Percentiles rank a stretch among this genome's conserved stretches.
Evolutionary conservation across 805 yeast genomes (phyloP).

Genomic region (Priceomyces fermenticarens): DNA sequence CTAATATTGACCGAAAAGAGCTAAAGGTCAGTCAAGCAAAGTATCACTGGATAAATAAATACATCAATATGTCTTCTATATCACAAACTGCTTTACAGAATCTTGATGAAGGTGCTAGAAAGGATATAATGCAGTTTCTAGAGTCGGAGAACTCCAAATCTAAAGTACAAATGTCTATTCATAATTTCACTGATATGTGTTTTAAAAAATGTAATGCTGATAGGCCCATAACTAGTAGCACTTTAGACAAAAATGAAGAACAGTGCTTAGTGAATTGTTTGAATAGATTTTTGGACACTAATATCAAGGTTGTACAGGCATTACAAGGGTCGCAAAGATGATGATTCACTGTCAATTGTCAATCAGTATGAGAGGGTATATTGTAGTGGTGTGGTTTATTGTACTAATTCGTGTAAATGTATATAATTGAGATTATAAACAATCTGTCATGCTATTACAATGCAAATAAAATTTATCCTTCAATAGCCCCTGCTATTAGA

Average conservation of each 20-base stretch:
- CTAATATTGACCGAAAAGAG: not conserved
- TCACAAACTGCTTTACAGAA: conserved; percentile 34
- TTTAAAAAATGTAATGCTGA: conserved; percentile 76
- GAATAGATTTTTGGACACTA: conserved; percentile 82
- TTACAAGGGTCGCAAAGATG: conserved; percentile 34
- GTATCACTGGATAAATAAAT: not conserved
- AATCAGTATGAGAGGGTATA: not conserved
- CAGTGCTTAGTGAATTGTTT: conserved; percentile 77
- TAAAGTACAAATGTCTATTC: conserved; percentile 83
- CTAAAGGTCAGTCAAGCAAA: not conserved
- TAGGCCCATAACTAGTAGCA: conserved; percentile 42
- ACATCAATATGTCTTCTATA: conserved; percentile 28
- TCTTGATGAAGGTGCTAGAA: conserved; percentile 65
- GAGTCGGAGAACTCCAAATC: conserved; percentile 84
- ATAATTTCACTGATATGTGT: conserved; percentile 85
- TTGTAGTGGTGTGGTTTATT: not conserved
- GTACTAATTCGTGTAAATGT: not conserved
- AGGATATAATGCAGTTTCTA: conserved; percentile 71
- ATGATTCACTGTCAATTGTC: not conserved
- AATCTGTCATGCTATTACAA: not conserved
- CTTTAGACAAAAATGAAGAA: conserved; percentile 59
- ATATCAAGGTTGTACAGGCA: conserved; percentile 73
- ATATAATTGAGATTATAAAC: not conserved
- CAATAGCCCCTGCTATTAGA: not conserved
- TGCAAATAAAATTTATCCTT: not conserved